Evolutionary conservation across 1,284 basidiomycete species (phyloP).

Genomic region (Inonotus obliquus): DNA sequence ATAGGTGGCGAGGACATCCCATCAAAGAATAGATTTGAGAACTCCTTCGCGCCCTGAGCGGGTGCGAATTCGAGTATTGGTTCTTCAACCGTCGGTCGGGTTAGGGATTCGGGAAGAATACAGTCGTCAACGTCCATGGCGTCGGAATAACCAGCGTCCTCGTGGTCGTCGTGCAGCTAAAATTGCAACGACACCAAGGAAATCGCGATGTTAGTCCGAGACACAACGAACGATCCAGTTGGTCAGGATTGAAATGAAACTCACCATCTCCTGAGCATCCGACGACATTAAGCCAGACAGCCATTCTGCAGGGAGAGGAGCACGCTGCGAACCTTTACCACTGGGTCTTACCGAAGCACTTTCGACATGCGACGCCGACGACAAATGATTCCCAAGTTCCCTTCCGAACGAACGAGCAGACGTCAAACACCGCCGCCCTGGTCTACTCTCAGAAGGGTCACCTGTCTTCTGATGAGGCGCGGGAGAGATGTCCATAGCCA

Average conservation of each 20-base stretch:
- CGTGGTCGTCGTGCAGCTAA: slow-evolving; percentile 2
- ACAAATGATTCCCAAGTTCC: slow-evolving; percentile 54
- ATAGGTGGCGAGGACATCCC: slow-evolving; percentile 44
- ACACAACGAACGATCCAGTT: neutral
- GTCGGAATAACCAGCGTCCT: slow-evolving; percentile 5
- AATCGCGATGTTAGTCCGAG: neutral
- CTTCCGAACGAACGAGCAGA: slow-evolving; percentile 62
- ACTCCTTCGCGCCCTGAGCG: slow-evolving; percentile 45
- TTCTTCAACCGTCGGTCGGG: slow-evolving; percentile 27
- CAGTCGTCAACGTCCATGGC: slow-evolving; percentile 28
- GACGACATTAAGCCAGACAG: slow-evolving; percentile 27
- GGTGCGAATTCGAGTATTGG: slow-evolving; percentile 34
- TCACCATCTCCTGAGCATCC: slow-evolving; percentile 22
- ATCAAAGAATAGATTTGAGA: slow-evolving; percentile 60
- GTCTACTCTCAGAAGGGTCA: slow-evolving; percentile 11
- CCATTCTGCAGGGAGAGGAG: slow-evolving; percentile 63
- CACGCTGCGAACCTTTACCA: slow-evolving; percentile 51
- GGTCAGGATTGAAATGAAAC: slow-evolving; percentile 22
- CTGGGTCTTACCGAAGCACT: slow-evolving; percentile 30
- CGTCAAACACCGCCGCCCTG: slow-evolving; percentile 50
- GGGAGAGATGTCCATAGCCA: slow-evolving; percentile 77
- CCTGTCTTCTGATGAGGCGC: slow-evolving; percentile 34
- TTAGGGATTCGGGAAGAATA: slow-evolving; percentile 27
- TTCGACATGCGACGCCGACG: slow-evolving; percentile 32
- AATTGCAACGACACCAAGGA: slow-evolving; percentile 4